Base-by-base conservation (phyloP, 139 green algal species). In the Coccomyxa sp. region DNA sequence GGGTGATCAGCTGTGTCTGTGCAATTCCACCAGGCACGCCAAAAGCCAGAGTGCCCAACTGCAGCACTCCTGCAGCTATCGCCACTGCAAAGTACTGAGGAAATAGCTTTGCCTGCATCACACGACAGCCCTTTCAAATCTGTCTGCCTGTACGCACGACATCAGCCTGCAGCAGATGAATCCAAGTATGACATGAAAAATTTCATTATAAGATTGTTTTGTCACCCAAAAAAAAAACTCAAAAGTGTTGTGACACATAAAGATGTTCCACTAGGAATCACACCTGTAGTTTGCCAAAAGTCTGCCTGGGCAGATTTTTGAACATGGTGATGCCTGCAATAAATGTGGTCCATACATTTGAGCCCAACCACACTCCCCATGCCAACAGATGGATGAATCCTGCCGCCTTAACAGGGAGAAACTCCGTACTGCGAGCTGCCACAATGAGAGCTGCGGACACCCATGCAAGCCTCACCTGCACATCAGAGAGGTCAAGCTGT, bases 61-160 rank as follows among this genome's bases (percentile, higher is more conserved):
- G 80, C 0, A 88, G 23, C 1, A 58, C 75, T 21, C 51, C 77
- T 12, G 38, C 23, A 13, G 77, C 76, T 38, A 51, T 76, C 16
- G 63, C 23, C 0, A 81, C 13, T 1, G 79, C 79, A 82, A 91
- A 91, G 84, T 89, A 94, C 81, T 86, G 74, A 12, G 91, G 92
- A 80, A 94, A 95, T 0, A 94, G 86, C 87, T 94, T 91, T 76
- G 87, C 31, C 77, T 90, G 89, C 75, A 95, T 75, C 38, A 85
- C 83, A 0, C 92, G 91, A 85, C 94, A 95, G 30, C 23, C 79
- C 25, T 27, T 71, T 32, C 45, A 25, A 74, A 59, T 25, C 32
- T 75, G 14, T 58, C 51, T 45, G 14, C 21, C 21, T 0, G 32
- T 14, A 51, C 17, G 28, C 0, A 79, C 10, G 31, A 68, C 32